Evolutionary conservation across 805 yeast species (phyloP).

Genomic region (Lachancea thermotolerans): DNA sequence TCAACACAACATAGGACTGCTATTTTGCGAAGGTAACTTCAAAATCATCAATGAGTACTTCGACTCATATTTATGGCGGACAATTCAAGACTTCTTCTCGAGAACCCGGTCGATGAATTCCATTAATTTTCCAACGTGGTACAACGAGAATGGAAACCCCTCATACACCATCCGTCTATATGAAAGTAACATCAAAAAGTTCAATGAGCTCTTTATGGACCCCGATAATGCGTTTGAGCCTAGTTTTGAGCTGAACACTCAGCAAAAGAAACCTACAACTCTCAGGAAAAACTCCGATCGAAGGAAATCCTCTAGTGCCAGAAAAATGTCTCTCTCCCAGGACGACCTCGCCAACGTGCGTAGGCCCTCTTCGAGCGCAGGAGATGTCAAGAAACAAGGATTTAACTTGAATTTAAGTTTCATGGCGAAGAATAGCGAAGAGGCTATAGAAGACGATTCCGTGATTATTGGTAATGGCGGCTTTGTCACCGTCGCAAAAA

Average conservation of each 20-base stretch:
- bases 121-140: constrained; percentile 22
- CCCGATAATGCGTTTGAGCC: constrained; percentile 33
- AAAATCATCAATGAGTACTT: constrained; percentile 30
- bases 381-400: constrained; percentile 1
- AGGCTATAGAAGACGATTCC: constrained; percentile 23
- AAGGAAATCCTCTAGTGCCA: constrained; percentile 5
- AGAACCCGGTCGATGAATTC: constrained; percentile 4
- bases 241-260: constrained; percentile 26
- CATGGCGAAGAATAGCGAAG: constrained; percentile 6
- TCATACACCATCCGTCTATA: constrained; percentile 30
- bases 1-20: constrained; percentile 54
- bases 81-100: constrained; percentile 15
- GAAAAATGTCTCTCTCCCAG: constrained; percentile 3
- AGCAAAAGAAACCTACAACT: constrained; percentile 10
- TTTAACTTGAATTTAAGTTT: neutral
- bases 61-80: constrained; percentile 19
- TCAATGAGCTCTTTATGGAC: constrained; percentile 38
- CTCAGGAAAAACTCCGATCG: constrained; percentile 14
- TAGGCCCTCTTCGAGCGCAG: constrained; percentile 4
- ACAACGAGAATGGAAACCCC: constrained; percentile 23
- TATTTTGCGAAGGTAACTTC: constrained; percentile 45
- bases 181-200: constrained; percentile 29
- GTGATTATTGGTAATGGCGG: constrained; percentile 21
- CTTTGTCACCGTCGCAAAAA: constrained; percentile 32
- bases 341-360: constrained; percentile 7